Evolutionary conservation across 345 rosid genomes (phyloP).

Genomic region (Aurinia saxatilis): DNA sequence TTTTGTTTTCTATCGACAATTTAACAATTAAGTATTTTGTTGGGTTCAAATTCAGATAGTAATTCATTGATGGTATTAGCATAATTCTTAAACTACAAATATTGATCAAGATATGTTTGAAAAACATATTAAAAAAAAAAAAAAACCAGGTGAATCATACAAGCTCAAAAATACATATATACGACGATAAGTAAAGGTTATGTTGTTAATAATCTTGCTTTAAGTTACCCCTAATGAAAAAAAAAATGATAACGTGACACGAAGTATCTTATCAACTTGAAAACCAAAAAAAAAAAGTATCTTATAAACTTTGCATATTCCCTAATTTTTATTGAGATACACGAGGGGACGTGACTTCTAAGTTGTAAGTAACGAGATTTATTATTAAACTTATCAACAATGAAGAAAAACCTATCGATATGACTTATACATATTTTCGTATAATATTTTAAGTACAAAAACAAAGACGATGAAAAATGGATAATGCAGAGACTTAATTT

Average conservation of each 20-base stretch:
- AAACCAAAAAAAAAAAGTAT: background rate
- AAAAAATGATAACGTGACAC: background rate
- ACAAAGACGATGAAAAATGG: constrained; percentile 13
- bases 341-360: constrained; percentile 10
- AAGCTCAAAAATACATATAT: no score
- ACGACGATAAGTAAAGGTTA: no score
- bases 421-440: background rate
- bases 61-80: no score
- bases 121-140: no score
- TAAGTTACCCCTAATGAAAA: background rate
- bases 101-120: no score
- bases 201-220: constrained; percentile 2
- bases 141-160: no score
- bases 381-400: background rate
- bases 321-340: background rate
- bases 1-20: no score
- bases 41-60: no score
- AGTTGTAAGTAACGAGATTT: background rate
- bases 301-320: constrained; percentile 1
- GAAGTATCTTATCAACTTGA: constrained; percentile 2
- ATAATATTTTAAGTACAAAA: background rate
- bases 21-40: no score
- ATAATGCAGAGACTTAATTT: constrained; percentile 18
- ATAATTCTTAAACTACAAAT: no score
- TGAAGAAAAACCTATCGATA: background rate